Conservation (phyloP, 2,329 filamentous ascomycete species). For the Epichloe festucae region DNA sequence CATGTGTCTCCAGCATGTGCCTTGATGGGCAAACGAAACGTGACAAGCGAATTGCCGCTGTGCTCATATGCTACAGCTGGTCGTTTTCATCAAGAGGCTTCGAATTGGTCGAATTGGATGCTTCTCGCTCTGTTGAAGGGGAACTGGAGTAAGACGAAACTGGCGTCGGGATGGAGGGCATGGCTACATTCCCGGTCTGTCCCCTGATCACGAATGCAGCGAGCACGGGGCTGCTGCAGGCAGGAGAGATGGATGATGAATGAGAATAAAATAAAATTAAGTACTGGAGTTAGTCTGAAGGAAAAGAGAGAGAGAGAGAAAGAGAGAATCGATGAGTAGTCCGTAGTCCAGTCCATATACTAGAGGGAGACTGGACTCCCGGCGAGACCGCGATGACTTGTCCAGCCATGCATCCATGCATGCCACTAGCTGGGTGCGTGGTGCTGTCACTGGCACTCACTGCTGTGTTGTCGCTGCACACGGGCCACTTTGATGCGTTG, state of each 20-base stretch:
- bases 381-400: background rate
- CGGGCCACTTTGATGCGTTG: slow-evolving; percentile 29
- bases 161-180: too few species aligned
- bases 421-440: background rate
- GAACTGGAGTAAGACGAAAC: background rate
- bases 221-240: too few species aligned
- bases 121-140: background rate
- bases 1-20: background rate
- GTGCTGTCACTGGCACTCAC: slow-evolving; percentile 1
- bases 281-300: too few species aligned
- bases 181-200: too few species aligned
- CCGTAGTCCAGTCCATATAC: too few species aligned
- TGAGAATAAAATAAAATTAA: too few species aligned
- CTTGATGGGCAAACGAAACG: background rate
- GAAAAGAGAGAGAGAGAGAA: background rate
- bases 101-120: too few species aligned
- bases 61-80: background rate
- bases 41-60: background rate
- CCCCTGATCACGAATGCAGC: too few species aligned
- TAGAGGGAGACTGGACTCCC: slow-evolving; percentile 1
- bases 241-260: too few species aligned
- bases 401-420: background rate
- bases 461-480: slow-evolving; percentile 19
- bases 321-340: background rate
- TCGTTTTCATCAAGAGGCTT: background rate